Evolutionary conservation across 805 yeast species (phyloP).

Genomic region (Candida odintsovae): DNA sequence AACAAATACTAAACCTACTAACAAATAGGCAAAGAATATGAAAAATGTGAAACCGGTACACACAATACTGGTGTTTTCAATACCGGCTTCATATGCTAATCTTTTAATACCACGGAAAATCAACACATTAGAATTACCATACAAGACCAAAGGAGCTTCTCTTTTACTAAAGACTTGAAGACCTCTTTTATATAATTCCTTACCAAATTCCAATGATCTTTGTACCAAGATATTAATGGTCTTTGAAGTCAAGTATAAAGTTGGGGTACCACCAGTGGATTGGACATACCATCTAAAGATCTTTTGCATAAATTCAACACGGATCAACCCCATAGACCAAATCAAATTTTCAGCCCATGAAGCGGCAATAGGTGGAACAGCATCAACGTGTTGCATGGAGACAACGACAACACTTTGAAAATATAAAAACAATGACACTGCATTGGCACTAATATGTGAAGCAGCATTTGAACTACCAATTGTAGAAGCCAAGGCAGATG

Average conservation of each 20-base stretch:
- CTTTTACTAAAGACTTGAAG: constrained; percentile 28
- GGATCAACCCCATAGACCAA: constrained; percentile 93
- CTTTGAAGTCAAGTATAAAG: constrained; percentile 55
- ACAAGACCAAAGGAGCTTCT: constrained; percentile 28
- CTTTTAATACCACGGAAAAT: constrained; percentile 86
- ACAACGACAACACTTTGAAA: constrained; percentile 91
- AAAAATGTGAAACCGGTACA: constrained; percentile 86
- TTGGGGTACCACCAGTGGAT: constrained; percentile 87
- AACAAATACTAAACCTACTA: constrained; percentile 54
- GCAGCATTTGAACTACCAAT: constrained; percentile 90
- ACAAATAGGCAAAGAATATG: constrained; percentile 66
- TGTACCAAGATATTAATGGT: constrained; percentile 72
- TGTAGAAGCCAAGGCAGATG: constrained; percentile 82
- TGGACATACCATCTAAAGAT: constrained; percentile 93
- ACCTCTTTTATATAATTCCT: constrained; percentile 24
- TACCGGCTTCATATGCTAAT: constrained; percentile 67
- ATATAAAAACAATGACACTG: constrained; percentile 86
- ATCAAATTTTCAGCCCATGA: constrained; percentile 97
- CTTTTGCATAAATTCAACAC: constrained; percentile 67
- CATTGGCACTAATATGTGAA: constrained; percentile 95
- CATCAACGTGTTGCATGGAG: constrained; percentile 90
- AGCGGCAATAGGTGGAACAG: constrained; percentile 94
- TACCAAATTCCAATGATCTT: constrained; percentile 38
- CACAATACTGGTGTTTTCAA: constrained; percentile 80
- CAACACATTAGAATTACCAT: constrained; percentile 52